phyloP scores from a whole-genome alignment of 805 yeast species.

The Yamadazyma philogaea region DNA sequence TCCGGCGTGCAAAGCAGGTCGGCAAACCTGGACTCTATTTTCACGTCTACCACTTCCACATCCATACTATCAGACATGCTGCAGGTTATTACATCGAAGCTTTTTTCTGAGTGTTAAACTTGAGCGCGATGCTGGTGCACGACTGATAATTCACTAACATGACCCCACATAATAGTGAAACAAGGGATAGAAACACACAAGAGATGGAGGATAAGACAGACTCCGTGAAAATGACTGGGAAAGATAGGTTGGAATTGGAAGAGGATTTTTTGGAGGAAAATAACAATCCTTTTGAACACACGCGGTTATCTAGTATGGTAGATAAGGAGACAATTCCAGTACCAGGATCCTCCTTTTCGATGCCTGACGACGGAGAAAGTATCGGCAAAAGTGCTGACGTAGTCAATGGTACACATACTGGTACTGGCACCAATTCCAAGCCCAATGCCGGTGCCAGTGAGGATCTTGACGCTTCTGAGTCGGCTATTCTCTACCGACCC shows the following conservation, averaged over 20 bases:
- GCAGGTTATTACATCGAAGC: neutral
- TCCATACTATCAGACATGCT: constrained; percentile 6
- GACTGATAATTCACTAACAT: neutral
- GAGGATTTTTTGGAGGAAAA: constrained; percentile 25
- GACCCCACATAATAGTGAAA: neutral
- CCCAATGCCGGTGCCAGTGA: neutral
- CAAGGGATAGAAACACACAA: neutral
- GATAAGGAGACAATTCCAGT: neutral
- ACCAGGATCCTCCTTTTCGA: neutral
- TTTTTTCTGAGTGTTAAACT: neutral
- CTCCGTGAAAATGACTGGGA: neutral
- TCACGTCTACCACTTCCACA: constrained; percentile 13
- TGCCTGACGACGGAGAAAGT: no score
- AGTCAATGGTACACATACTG: no score
- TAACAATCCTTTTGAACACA: constrained; percentile 31
- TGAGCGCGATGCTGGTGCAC: neutral
- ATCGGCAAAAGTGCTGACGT: no score
- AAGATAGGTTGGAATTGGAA: neutral
- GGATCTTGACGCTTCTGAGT: neutral
- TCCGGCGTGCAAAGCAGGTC: constrained; percentile 3
- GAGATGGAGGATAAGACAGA: neutral
- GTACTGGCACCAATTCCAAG: no score
- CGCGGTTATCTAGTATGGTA: constrained; percentile 7
- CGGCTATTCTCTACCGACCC: neutral
- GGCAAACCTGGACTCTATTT: constrained; percentile 13